Evolutionary conservation across 805 yeast genomes (phyloP), one percentile per base, ranked within the genome.

Genomic region (Pichia scutulata): DNA sequence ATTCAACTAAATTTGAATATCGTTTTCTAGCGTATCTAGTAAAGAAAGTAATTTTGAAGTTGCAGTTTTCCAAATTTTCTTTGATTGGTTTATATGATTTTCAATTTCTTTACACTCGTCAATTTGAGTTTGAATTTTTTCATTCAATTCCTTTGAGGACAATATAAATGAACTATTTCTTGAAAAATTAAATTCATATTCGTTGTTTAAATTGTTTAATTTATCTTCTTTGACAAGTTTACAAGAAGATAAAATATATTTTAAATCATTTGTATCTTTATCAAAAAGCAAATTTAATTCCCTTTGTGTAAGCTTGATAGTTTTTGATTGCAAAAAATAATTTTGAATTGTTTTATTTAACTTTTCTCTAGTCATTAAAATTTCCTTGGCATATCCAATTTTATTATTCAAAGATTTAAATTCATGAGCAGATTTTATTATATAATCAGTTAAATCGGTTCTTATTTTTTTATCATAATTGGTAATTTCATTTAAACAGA

Each of bases 281-380:
- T 61, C 64, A 48, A 67, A 67, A 22, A 67, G 53, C n/a, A 53
- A 39, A 8, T 46, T 50, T 2, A 66, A 24, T 48, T 67, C 68
- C 9, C 33, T 39, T 42, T 49, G 54, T 2, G 60, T 49, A 41
- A 67, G 42, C 14, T 54, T 55, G 21, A 67, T 57, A 8, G 52
- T 39, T 42, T 60, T 57, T 0, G 60, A 52, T 21, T 56, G 54
- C 21, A 49, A 48, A 22, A 62, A 47, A 41, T 63, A 61, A 24
- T 60, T 52, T 39, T 53, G 56, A 22, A 66, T 58, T 1, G 59
- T 54, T 13, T 50, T 50, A 47, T 62, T 65, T 18, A 67, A 52
- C 18, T 56, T 55, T 28, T 55, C 53, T 37, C 69, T 52, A 46
- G 57, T 60, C 13, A 50, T 37, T 10, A 62, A 49, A 22, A 65